These are phyloP conservation scores for Colletotrichum horii DNA, from an alignment of 2,329 filamentous ascomycete species.

Conservation along the genomic window DNA sequence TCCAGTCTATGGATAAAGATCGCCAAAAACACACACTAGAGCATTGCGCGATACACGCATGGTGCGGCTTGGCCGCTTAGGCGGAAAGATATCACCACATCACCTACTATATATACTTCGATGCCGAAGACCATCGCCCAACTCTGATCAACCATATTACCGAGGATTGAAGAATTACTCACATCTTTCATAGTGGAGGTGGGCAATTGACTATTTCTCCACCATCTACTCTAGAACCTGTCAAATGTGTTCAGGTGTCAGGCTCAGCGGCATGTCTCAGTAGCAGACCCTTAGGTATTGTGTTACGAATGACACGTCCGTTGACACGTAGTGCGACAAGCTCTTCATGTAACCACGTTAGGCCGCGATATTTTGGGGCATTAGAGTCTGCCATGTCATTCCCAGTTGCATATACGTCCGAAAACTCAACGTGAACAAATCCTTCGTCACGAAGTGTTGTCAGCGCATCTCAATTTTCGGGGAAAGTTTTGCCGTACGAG, in stretches of 20 bases:
- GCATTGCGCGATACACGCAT: too few species aligned
- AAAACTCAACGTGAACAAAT: not conserved
- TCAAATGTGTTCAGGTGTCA: not conserved
- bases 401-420: not conserved
- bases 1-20: too few species aligned
- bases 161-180: not conserved
- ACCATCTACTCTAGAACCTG: not conserved
- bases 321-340: not conserved
- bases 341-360: not conserved
- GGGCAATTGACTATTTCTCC: rapidly evolving
- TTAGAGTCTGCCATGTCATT: not conserved
- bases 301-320: not conserved
- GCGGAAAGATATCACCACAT: too few species aligned
- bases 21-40: too few species aligned
- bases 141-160: rapidly evolving
- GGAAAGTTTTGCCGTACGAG: not conserved
- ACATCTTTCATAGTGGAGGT: not conserved
- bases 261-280: not conserved
- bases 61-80: too few species aligned
- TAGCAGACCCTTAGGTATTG: not conserved
- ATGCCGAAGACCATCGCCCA: not conserved
- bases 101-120: not conserved
- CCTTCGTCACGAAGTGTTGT: not conserved
- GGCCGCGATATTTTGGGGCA: not conserved
- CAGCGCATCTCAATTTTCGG: not conserved